Base-by-base conservation (phyloP, 805 yeast genomes). In the Wickerhamiella sorbophila region DNA sequence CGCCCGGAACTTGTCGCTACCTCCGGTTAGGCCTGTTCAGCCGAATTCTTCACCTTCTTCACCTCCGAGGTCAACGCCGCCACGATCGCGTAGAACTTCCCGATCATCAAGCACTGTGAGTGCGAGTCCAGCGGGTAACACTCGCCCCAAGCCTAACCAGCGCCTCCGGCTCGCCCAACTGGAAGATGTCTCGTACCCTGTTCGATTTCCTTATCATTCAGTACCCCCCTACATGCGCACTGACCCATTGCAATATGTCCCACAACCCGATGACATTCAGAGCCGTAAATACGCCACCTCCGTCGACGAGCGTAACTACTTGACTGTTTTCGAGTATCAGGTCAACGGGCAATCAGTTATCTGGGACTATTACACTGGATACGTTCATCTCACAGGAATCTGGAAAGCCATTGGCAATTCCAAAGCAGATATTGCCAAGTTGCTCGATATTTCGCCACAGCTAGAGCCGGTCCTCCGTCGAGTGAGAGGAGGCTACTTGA, bases 401-500 rank as follows among this genome's bases (percentile, higher is more conserved):
- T 85, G 94, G 94, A 82, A 86, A 58, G 74, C 77, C 6, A 62
- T 73, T 36, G 80, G 80, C 8, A 72, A 75, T 57, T 60, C 69
- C 22, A 83, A 81, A 59, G 84, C 88, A 3, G 91, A 81, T 56
- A 79, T 81, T 35, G 82, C 79, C 42, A 77, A 76, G 58, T 62
- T 82, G 35, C 63, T 82, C 26, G 85, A 79, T 53, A 62, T 61
- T 42, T 59, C 67, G 17, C 87, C 87, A 1, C 75, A 75, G 51
- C 65, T 76, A 41, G 83, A 74, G 49, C 72, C 69, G 15, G 70
- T 67, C 33, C 69, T 79, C 42, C 74, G 74, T 52, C 71, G 95
- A 39, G 84, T 86, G 14, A 66, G 95, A 42, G 96, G 96, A 37
- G 96, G 95, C 2, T 84, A 75, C 53, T 69, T 86, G 49, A 85